Base-by-base conservation (phyloP, 306 rosid genomes). In the Pyrus betulifolia region DNA sequence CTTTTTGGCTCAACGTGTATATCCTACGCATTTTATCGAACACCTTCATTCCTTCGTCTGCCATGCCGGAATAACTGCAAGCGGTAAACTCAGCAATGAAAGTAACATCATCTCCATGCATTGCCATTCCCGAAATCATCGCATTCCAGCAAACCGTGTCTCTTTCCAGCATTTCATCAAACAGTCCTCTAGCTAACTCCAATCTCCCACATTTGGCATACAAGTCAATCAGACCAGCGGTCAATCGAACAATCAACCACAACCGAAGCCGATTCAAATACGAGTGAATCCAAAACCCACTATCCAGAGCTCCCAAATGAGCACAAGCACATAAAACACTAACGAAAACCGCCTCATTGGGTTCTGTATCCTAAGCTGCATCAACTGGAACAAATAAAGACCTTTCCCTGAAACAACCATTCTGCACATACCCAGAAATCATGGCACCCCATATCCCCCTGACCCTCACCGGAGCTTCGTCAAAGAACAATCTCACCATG, bases 391-490 rank as follows among this genome's bases (percentile, higher is more conserved):
- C 84, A 90, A 22, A 70, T 77, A 80, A 54, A 93, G 88, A 17
- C 90, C 89, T 79, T 79, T 93, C 98, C 77, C 86, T 90, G 68
- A 93, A 93, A 73, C 93, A 93, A 85, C 78, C 79, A 59, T 89
- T 87, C 35, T 86, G 91, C 63, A 91, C 89, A 79, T 89, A 91
- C 69, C 96, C 93, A 65, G 93, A 93, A 73, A 91, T 84, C 97
- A 93, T 91, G 22, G 97, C 97, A 69, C 98, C 93, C 91, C 98
- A 93, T 58, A 88, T 71, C n/a, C 90, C 90, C 80, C 45, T 86
- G 85, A 90, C 96, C 69, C 86, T 89, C 86, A 79, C 88, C 28
- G 85, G 83, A 9, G 93, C 88, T 78, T 85, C 87, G 70, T 90
- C 93, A 82, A 93, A 93, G 86, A 89, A 89, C 74, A 88, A 64